Conservation (phyloP, 2,329 filamentous ascomycete species). For the Coniochaeta hoffmannii region DNA sequence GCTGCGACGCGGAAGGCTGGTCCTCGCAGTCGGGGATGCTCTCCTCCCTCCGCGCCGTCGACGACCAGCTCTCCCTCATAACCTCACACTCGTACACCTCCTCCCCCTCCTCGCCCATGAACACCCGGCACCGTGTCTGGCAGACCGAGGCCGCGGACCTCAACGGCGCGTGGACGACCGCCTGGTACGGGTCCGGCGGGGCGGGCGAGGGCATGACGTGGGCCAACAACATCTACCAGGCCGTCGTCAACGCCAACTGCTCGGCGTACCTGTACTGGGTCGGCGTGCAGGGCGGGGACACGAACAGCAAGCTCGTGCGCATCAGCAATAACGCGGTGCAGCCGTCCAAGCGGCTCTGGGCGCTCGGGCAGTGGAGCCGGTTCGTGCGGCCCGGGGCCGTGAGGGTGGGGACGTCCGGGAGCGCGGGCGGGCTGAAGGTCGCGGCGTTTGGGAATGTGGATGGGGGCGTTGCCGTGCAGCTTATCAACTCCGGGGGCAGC, state of each 20-base stretch:
- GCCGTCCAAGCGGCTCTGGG: slow-evolving; percentile 20
- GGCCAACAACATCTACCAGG: slow-evolving; percentile 36
- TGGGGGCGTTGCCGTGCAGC: slow-evolving; percentile 20
- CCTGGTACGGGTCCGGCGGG: slow-evolving; percentile 33
- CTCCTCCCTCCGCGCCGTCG: slow-evolving; percentile 27
- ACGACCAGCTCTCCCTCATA: slow-evolving; percentile 28
- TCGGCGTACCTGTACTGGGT: slow-evolving; percentile 41
- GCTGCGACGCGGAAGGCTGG: slow-evolving; percentile 11
- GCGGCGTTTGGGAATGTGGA: slow-evolving; percentile 25
- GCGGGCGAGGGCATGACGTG: slow-evolving; percentile 37
- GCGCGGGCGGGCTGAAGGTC: slow-evolving; percentile 9
- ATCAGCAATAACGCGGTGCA: slow-evolving; percentile 15
- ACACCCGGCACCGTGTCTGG: slow-evolving; percentile 32
- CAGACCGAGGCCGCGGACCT: slow-evolving; percentile 39
- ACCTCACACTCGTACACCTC: slow-evolving; percentile 34
- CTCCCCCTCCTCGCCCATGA: slow-evolving; percentile 26
- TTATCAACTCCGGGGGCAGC: slow-evolving; percentile 18
- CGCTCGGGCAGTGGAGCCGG: slow-evolving; percentile 21
- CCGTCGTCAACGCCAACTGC: slow-evolving; percentile 32
- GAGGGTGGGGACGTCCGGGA: slow-evolving; percentile 16
- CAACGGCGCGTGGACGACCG: slow-evolving; percentile 27
- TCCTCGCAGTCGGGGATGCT: slow-evolving; percentile 8
- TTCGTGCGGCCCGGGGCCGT: slow-evolving; percentile 22
- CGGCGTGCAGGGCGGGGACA: slow-evolving; percentile 19
- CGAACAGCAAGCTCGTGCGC: slow-evolving; percentile 18